Base-by-base conservation (phyloP, 2,329 filamentous ascomycete genomes). In the Nothopassalora personata region DNA sequence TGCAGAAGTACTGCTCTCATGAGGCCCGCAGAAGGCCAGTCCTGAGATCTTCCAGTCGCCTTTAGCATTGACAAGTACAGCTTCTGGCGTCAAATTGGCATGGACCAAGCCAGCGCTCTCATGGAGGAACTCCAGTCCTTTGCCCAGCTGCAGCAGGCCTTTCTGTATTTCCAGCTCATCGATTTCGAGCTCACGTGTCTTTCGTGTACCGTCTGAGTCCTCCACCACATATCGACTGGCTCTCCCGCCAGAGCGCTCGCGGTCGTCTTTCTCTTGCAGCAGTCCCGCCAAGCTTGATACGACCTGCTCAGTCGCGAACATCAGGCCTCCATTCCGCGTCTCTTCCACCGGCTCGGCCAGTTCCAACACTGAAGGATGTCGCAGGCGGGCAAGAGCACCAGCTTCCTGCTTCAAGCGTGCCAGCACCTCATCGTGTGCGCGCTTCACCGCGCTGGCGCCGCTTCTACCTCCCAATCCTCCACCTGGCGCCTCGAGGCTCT, bases 31-130 rank as follows among this genome's bases (percentile, higher is more conserved):
- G 73, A 97, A 99, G 0, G 89, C 85, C 43, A 99, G 82, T n/a
- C 93, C 94, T 67, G 91, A 93, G 28, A 99, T 90, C 74, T 99
- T 99, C 94, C 94, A 99, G 74, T 99, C 94, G 51, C 90, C 96
- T 84, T 99, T 99, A 45, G 90, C 85, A 76, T 99, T 99, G 74
- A 99, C 86, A 65, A 96, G 88, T 64, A 99, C 86, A 18, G 92
- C 90, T 64, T 97, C 93, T 0, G 94, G 94, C 0, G 92, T 97
- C 64, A 99, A 75, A 71, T 99, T 99, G 51, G 89, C 91, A 74
- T 99, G 94, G 0, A 97, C 90, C 52, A 99, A 81, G 0, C 91
- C 91, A 9, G 93, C 93, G 71, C 93, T 96, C 71, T 97, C 93
- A 71, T 97, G 93, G 60, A 97, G 77, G 71, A 97, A 97, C 75